Evolutionary conservation across 371 early-diverging fungal species (phyloP), one percentile per base, ranked within the genome.

Genomic region (Massospora cicadina): DNA sequence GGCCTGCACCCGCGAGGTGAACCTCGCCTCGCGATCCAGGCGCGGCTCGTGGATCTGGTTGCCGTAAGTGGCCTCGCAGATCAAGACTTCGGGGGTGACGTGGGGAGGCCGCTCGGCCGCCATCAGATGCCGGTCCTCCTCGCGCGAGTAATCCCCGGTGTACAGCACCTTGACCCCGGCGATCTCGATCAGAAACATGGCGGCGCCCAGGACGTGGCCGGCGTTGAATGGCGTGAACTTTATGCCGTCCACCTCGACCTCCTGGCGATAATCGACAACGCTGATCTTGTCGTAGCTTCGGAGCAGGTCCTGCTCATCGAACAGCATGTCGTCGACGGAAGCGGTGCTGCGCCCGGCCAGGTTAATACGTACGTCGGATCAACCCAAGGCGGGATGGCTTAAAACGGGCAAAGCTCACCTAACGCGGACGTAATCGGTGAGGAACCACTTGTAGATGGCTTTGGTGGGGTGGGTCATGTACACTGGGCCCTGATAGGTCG

Each of bases 391-490:
- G n/a, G n/a, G 23, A 54, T 54, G 25, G 2, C 21, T 21, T 30
- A 56, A 33, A 23, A 21, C 62, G 33, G 13, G 1, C 53, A 30
- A 29, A 5, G 2, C 30, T 43, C 78, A 86, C 83, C 88, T 92
- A 58, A 97, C 90, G 73, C 90, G 87, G 26, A 99, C 86, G 69
- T 94, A 99, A 79, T 99, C 99, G 30, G 91, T 86, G 26, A 99
- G 75, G 53, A 99, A 77, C 98, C 98, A 99, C 68, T 90, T 88
- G 77, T 93, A 97, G 68, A 99, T 98, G 30, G 98, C 97, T 72
- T 96, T 94, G 24, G 99, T 99, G 3, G 99, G 99, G 77, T 99
- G 98, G 5, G 99, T 99, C 99, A 99, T 99, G 71, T 91, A 99
- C 0, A 98, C 94, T 60, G 95, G 89, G n/a, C 99, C 99, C 66